A percentile compares a stretch with the other conserved stretches of the same genome.
phyloP scores from a whole-genome alignment of 2,329 filamentous ascomycete species.

The Aspergillus alliaceus region DNA sequence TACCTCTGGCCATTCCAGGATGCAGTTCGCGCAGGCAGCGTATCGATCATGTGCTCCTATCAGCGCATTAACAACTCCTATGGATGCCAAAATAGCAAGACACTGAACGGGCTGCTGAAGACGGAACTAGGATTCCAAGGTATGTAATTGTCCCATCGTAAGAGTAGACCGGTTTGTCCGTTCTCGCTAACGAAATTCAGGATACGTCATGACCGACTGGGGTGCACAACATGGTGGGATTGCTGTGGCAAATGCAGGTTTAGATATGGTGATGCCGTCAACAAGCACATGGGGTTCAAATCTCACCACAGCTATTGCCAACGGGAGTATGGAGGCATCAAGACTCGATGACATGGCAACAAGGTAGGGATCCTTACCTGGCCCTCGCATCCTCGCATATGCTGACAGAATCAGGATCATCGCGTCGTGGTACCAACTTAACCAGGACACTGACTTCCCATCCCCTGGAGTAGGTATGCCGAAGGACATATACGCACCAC shows the following conservation, averaged over 20 bases:
- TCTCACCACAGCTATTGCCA: constrained; percentile 58
- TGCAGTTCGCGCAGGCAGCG: constrained; percentile 57
- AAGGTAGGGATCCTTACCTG: constrained; percentile 14
- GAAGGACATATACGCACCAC: constrained; percentile 7
- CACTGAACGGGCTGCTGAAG: constrained; percentile 75
- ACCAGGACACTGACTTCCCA: constrained; percentile 19
- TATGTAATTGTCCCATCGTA: not conserved
- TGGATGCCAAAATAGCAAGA: constrained; percentile 74
- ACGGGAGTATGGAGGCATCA: constrained; percentile 57
- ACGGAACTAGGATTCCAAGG: constrained; percentile 71
- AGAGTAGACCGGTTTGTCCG: not conserved
- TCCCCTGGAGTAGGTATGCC: constrained; percentile 26
- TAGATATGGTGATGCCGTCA: constrained; percentile 27
- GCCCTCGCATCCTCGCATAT: not conserved
- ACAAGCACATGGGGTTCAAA: constrained; percentile 23
- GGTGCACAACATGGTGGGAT: constrained; percentile 64
- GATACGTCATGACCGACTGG: constrained; percentile 80
- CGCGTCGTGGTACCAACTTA: constrained; percentile 46
- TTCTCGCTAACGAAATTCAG: constrained; percentile 42
- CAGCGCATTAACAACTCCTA: constrained; percentile 76
- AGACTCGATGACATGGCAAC: constrained; percentile 63
- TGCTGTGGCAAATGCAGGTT: constrained; percentile 22
- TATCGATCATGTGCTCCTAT: constrained; percentile 61
- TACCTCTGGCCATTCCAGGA: constrained; percentile 69
- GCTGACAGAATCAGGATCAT: constrained; percentile 33